A percentile compares a stretch with the other conserved stretches of the same genome.
Conservation (phyloP, 257 asterid species). For the Nicotiana undulata region DNA sequence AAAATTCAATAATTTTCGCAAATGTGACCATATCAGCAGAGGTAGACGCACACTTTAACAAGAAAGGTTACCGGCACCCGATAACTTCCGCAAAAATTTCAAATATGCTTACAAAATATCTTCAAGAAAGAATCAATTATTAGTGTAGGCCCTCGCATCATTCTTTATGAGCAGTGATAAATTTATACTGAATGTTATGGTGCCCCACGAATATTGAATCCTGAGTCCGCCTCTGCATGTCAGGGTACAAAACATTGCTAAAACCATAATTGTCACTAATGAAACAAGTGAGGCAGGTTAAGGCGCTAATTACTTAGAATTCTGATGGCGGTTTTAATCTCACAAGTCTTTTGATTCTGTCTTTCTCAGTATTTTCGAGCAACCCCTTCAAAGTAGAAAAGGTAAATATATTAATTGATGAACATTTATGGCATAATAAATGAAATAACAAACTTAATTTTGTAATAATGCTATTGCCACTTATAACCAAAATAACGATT, state of each 20-base stretch:
- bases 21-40: background rate
- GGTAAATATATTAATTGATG: background rate
- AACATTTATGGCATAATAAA: background rate
- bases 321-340: slow-evolving; percentile 36
- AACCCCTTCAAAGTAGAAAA: slow-evolving; percentile 26
- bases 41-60: too few relatives aligned
- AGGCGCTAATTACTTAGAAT: slow-evolving; percentile 12
- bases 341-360: slow-evolving; percentile 35
- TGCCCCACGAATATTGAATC: too few relatives aligned
- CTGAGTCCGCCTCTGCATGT: too few relatives aligned
- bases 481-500: background rate
- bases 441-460: background rate
- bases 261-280: background rate
- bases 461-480: too few relatives aligned
- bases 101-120: too few relatives aligned
- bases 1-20: background rate
- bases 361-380: slow-evolving; percentile 44
- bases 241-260: background rate
- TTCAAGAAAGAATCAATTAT: too few relatives aligned
- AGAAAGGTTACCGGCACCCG: too few relatives aligned
- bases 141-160: too few relatives aligned
- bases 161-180: too few relatives aligned
- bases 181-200: too few relatives aligned
- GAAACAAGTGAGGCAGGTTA: background rate
- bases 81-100: too few relatives aligned